These are phyloP conservation scores for Plasmopara muralis DNA, from an alignment of 352 stramenopile genomes.

Conservation along the genomic window DNA sequence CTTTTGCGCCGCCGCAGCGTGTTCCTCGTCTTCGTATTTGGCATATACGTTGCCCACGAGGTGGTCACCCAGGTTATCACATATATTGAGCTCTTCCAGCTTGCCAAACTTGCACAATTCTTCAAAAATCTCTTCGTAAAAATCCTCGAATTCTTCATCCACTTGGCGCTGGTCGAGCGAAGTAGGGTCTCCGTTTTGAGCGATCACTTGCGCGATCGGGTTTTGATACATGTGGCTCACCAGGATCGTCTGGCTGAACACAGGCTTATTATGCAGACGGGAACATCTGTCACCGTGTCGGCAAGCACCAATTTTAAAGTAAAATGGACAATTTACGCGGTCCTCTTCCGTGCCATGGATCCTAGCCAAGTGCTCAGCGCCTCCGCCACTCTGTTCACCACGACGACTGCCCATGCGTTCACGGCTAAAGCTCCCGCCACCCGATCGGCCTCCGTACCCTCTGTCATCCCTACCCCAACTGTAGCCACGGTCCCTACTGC, in stretches of 20 bases:
- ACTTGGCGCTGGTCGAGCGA: slow-evolving; percentile 86
- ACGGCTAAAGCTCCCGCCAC: slow-evolving; percentile 42
- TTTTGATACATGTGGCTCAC: slow-evolving; percentile 99
- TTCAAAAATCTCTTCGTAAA: slow-evolving; percentile 97
- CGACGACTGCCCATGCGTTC: slow-evolving; percentile 47
- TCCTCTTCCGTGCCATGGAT: slow-evolving; percentile 98
- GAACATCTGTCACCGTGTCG: slow-evolving; percentile 98
- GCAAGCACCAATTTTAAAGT: slow-evolving; percentile 99
- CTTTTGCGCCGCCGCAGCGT: slow-evolving; percentile 94
- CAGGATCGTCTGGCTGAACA: slow-evolving; percentile 98
- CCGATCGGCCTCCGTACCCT: slow-evolving; percentile 34
- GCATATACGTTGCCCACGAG: slow-evolving; percentile 99
- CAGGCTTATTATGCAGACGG: slow-evolving; percentile 97
- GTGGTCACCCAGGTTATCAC: slow-evolving; percentile 99
- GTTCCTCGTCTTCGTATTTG: slow-evolving; percentile 98
- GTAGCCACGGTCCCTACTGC: slow-evolving; percentile 61
- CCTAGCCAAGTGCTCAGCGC: slow-evolving; percentile 92
- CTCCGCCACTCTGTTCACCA: slow-evolving; percentile 66
- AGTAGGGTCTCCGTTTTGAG: slow-evolving; percentile 77
- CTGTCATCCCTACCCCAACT: slow-evolving; percentile 24
- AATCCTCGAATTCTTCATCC: slow-evolving; percentile 96
- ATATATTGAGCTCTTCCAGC: slow-evolving; percentile 98
- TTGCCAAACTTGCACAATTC: slow-evolving; percentile 98
- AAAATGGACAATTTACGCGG: slow-evolving; percentile 99
- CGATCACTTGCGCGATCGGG: slow-evolving; percentile 85